A percentile compares a stretch with the other conserved stretches of the same genome.
phyloP scores from a whole-genome alignment of 192 early-diverging fungal species.

The Coemansia asiatica region DNA sequence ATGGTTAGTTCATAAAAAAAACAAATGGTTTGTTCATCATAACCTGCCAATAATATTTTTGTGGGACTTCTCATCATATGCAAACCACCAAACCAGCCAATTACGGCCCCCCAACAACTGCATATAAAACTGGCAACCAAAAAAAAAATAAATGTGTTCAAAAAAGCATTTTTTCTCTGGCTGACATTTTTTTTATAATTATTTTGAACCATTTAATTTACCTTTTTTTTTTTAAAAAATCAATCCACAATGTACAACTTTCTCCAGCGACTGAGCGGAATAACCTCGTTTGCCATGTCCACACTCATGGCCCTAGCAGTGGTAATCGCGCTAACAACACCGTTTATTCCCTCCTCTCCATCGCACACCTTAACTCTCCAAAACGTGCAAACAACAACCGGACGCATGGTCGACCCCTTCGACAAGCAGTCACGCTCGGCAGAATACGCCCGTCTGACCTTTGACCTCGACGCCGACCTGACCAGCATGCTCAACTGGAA shows the following conservation, averaged over 20 bases:
- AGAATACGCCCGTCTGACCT: slow-evolving; percentile 49
- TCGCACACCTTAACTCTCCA: slow-evolving; percentile 33
- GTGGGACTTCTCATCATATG: too few species aligned
- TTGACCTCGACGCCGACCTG: slow-evolving; percentile 53
- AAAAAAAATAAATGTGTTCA: neutral
- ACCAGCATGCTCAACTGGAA: slow-evolving; percentile 56
- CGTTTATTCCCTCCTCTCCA: slow-evolving; percentile 37
- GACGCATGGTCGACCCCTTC: slow-evolving; percentile 40
- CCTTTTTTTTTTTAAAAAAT: slow-evolving; percentile 1
- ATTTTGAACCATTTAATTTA: neutral
- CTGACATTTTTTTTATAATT: neutral
- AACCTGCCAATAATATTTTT: too few species aligned
- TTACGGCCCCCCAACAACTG: neutral
- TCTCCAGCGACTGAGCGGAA: slow-evolving; percentile 49
- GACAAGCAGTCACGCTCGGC: slow-evolving; percentile 38
- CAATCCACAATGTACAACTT: slow-evolving; percentile 50
- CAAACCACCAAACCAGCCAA: too few species aligned
- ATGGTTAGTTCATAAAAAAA: too few species aligned
- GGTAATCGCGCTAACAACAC: slow-evolving; percentile 41
- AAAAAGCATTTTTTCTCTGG: neutral
- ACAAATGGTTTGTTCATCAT: too few species aligned
- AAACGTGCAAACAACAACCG: slow-evolving; percentile 42
- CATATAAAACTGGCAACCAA: too few species aligned
- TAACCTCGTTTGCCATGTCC: slow-evolving; percentile 55
- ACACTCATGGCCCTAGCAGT: slow-evolving; percentile 46